Evolutionary conservation across 768 basidiomycete species (phyloP).

Genomic region (Suillus spraguei): DNA sequence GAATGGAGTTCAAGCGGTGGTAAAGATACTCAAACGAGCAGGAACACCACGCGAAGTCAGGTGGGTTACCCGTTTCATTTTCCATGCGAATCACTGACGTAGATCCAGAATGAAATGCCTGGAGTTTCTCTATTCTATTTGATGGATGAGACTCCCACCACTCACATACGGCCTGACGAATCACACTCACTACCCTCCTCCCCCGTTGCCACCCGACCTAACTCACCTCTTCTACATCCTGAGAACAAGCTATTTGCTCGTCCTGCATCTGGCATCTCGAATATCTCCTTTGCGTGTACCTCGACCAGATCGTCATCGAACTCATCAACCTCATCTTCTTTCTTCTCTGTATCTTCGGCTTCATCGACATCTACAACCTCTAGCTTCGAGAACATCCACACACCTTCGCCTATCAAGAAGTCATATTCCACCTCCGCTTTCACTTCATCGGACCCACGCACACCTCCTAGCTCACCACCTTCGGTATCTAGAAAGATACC

Average conservation of each 20-base stretch:
- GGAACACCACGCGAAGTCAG: slow-evolving; percentile 86
- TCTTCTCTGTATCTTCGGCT: slow-evolving; percentile 44
- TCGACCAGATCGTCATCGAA: slow-evolving; percentile 25
- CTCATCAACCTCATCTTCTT: slow-evolving; percentile 23
- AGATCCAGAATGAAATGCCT: slow-evolving; percentile 87
- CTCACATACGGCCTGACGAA: slow-evolving; percentile 13
- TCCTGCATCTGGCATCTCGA: slow-evolving; percentile 21
- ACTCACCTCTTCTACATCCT: slow-evolving; percentile 18
- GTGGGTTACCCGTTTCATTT: slow-evolving; percentile 64
- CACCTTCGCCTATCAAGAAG: slow-evolving; percentile 49
- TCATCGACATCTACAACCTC: slow-evolving; percentile 36
- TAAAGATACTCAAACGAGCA: slow-evolving; percentile 86
- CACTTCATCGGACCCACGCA: slow-evolving; percentile 19
- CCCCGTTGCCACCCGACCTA: slow-evolving; percentile 28
- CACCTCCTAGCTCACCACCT: slow-evolving; percentile 29
- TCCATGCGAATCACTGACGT: slow-evolving; percentile 9
- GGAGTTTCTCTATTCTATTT: slow-evolving; percentile 96
- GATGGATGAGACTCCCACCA: slow-evolving; percentile 67
- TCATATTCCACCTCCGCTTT: slow-evolving; percentile 24
- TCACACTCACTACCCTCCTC: slow-evolving; percentile 40
- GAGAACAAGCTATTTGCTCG: slow-evolving; percentile 30
- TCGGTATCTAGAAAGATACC: slow-evolving; percentile 26
- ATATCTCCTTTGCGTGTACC: slow-evolving; percentile 25
- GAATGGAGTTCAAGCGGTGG: slow-evolving; percentile 78
- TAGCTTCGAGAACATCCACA: slow-evolving; percentile 27